phyloP scores from a whole-genome alignment of 257 asterid species.

The Paraleonurus japonicus region DNA sequence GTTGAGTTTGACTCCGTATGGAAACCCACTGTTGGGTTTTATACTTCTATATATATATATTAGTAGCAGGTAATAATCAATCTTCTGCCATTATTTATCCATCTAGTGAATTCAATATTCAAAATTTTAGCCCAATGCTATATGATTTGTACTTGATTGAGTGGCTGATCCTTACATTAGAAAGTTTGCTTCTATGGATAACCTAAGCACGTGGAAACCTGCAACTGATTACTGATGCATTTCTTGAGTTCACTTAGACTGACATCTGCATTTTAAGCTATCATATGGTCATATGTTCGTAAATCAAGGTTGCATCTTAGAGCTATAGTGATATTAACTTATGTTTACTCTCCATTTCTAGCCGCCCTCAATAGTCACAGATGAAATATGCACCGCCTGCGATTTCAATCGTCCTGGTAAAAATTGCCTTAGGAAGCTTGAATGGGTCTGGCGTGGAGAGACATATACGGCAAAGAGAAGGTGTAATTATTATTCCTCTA shows the following conservation, averaged over 20 bases:
- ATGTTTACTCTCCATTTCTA: slow-evolving; percentile 36
- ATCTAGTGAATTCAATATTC: background rate
- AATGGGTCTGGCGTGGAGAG: slow-evolving; percentile 99
- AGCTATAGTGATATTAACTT: slow-evolving; percentile 28
- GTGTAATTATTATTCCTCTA: slow-evolving; percentile 40
- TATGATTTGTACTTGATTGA: slow-evolving; percentile 14
- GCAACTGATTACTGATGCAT: background rate
- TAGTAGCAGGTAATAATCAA: slow-evolving; percentile 9
- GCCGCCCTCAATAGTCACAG: slow-evolving; percentile 97
- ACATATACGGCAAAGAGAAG: slow-evolving; percentile 95
- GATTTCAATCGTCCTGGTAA: slow-evolving; percentile 99
- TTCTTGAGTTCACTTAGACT: slow-evolving; percentile 17
- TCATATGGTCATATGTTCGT: slow-evolving; percentile 17
- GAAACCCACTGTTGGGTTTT: background rate
- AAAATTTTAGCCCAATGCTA: background rate
- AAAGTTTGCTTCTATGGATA: slow-evolving; percentile 14
- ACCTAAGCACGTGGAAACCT: slow-evolving; percentile 3
- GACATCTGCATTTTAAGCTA: slow-evolving; percentile 16
- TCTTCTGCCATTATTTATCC: slow-evolving; percentile 16
- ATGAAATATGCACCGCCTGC: slow-evolving; percentile 97
- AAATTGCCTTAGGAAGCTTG: slow-evolving; percentile 94
- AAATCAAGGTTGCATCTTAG: slow-evolving; percentile 21
- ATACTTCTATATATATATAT: background rate
- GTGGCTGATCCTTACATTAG: slow-evolving; percentile 6
- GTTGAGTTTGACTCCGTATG: background rate